Conservation (phyloP, 306 rosid genomes). For the Prinsepia uniflora region DNA sequence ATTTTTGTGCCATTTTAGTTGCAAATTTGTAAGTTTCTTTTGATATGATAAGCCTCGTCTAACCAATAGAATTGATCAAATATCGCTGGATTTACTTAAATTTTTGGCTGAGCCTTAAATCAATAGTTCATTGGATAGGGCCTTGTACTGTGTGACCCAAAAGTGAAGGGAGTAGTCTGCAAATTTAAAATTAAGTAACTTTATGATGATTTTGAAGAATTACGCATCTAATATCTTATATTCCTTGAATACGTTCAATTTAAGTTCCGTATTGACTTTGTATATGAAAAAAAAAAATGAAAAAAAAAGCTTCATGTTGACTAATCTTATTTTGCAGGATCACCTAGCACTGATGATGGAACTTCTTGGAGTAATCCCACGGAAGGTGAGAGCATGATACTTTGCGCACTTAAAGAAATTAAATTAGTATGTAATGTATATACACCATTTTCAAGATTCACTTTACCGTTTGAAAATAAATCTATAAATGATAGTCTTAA, state of each 20-base stretch:
- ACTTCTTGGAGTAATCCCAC: conserved; percentile 85
- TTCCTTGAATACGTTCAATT: not conserved
- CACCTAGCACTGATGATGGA: conserved; percentile 94
- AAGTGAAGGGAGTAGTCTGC: not conserved
- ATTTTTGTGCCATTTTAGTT: not conserved
- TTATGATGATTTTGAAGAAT: not conserved
- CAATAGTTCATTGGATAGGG: not conserved
- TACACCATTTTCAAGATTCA: not conserved
- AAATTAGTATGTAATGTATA: not conserved
- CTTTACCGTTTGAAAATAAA: not conserved
- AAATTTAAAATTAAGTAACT: not conserved
- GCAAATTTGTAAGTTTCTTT: not conserved
- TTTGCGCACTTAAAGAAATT: not conserved
- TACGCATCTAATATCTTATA: not conserved
- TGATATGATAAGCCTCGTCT: not conserved
- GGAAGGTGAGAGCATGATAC: conserved; percentile 45
- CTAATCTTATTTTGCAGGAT: conserved; percentile 43
- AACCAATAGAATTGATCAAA: not conserved
- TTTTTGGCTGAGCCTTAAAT: not conserved
- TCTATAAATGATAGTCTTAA: not conserved
- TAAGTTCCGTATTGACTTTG: conserved; percentile 6
- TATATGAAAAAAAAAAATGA: too few relatives aligned
- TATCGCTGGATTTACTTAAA: not conserved
- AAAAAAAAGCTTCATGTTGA: too few relatives aligned
- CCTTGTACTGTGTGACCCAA: not conserved